Evolutionary conservation across 2,329 filamentous ascomycete species (phyloP), one percentile per base, ranked within the genome.

Genomic region (Beauveria australis): DNA sequence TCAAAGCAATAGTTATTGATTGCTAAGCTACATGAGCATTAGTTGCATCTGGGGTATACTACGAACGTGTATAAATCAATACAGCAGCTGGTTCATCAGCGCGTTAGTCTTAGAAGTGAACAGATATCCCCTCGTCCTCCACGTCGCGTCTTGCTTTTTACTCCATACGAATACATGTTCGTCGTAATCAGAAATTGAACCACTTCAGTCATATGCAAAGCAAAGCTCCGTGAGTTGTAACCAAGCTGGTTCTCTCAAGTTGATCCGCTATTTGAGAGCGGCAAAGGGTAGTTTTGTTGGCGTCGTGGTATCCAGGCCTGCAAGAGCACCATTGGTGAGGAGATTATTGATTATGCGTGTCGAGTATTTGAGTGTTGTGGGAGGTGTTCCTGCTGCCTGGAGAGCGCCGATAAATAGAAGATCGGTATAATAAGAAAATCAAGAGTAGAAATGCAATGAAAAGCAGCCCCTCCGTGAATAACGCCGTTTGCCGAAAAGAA

Each of bases 401-500:
- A 57, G 51, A 49, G 37, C 52, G 26, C 57, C 52, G 26, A 46
- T 55, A 48, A 59, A 53, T 63, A 44, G 53, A 62, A 53, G 60
- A 61, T n/a, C 51, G 61, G 61, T 46, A 64, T 62, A 55, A 63
- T 48, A 55, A 62, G 61, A 61, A 59, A 60, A 43, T 44, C 33
- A 18, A 41, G 58, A 40, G 60, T 46, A 60, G 47, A 53, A 61
- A 61, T 41, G 58, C 58, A 66, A 64, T 63, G 64, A 66, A 53
- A 61, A 59, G 37, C 58, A 62, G 60, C 61, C 61, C 53, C 56
- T 60, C 64, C 63, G 61, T 63, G 46, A 67, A 60, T 41, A 60
- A 68, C 68, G 66, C 67, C 67, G 64, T 62, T 30, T 60, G 61
- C 58, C 24, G 51, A 62, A 60, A 61, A 44, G 24, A 12, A 57